Evolutionary conservation across 495 filamentous ascomycete genomes (phyloP).

Genomic region (Trichoderma reesei): DNA sequence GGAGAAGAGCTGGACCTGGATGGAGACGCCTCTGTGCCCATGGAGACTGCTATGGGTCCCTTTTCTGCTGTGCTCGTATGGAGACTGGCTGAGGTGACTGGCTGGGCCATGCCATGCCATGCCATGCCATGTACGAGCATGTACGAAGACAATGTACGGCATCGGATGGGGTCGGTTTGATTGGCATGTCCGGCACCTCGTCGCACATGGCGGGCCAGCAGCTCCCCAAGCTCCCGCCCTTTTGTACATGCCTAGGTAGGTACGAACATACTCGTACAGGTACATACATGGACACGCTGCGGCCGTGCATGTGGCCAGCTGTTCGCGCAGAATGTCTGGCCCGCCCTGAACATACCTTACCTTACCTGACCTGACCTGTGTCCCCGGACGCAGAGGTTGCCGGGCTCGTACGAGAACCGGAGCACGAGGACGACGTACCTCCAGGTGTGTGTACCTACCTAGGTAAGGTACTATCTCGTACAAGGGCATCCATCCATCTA

Average conservation of each 20-base stretch:
- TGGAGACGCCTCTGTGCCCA: neutral
- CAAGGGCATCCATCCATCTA: too few species aligned
- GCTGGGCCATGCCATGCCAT: too few species aligned
- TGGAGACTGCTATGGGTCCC: too few species aligned
- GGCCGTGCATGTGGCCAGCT: slow-evolving; percentile 7
- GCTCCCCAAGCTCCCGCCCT: neutral
- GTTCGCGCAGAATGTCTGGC: neutral
- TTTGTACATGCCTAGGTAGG: neutral
- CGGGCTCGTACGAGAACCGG: too few species aligned
- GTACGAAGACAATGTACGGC: neutral
- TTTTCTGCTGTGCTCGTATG: too few species aligned
- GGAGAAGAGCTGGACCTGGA: neutral
- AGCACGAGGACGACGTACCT: too few species aligned
- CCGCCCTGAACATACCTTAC: neutral
- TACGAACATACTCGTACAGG: too few species aligned
- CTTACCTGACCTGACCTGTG: neutral
- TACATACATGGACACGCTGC: neutral
- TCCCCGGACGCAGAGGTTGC: neutral
- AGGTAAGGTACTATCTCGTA: too few species aligned
- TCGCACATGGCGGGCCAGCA: neutral
- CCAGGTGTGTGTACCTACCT: too few species aligned
- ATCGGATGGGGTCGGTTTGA: neutral
- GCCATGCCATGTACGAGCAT: neutral
- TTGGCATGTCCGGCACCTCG: neutral
- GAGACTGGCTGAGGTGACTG: too few species aligned